Evolutionary conservation across 495 filamentous ascomycete genomes (phyloP).

Genomic region (Penicillium bialowiezense): DNA sequence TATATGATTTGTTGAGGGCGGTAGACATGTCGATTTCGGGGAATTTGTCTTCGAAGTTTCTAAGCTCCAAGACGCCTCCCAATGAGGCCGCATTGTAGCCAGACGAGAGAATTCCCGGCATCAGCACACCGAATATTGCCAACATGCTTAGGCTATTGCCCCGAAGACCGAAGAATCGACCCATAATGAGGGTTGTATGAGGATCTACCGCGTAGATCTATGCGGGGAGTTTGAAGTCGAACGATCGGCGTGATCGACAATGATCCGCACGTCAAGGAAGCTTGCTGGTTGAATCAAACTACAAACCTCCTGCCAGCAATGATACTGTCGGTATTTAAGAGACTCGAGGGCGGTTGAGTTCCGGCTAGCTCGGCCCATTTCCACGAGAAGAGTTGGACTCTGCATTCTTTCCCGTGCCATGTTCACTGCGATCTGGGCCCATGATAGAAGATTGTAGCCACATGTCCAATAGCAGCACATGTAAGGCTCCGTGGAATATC

Average conservation of each 20-base stretch:
- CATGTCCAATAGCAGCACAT: neutral
- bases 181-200: constrained; percentile 7
- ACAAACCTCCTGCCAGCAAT: neutral
- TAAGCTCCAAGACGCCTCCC: constrained; percentile 21
- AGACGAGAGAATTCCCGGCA: constrained; percentile 23
- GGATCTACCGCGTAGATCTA: constrained; percentile 2
- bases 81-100: constrained; percentile 24
- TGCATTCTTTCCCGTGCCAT: neutral
- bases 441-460: neutral
- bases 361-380: neutral
- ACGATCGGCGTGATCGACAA: constrained; percentile 18
- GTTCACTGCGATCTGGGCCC: neutral
- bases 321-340: neutral
- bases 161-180: constrained; percentile 24
- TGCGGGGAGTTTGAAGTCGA: constrained; percentile 6
- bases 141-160: constrained; percentile 25
- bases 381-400: neutral
- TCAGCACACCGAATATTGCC: constrained; percentile 24
- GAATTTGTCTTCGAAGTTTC: constrained; percentile 18
- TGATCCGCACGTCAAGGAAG: constrained; percentile 5
- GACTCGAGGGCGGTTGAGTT: neutral
- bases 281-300: neutral
- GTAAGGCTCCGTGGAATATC: neutral
- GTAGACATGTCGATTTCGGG: constrained; percentile 18
- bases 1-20: constrained; percentile 8